These are phyloP conservation scores for Sanghuangporus weigelae DNA, from an alignment of 1,284 basidiomycete species.

Conservation along the genomic window DNA sequence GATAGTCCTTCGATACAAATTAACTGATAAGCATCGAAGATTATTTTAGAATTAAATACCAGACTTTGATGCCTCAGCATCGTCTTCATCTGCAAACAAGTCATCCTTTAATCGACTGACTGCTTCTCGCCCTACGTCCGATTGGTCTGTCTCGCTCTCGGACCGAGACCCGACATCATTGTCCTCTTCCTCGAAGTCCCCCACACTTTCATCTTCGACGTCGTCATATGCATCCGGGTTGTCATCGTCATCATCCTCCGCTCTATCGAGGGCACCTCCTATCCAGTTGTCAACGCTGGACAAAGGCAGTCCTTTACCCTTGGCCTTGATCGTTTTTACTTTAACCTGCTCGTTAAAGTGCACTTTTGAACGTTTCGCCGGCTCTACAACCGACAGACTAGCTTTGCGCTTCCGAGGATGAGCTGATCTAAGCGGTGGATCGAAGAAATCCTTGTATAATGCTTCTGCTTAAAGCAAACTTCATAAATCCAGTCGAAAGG, in stretches of 20 bases:
- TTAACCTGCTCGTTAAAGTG: slow-evolving; percentile 79
- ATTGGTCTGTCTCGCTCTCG: slow-evolving; percentile 20
- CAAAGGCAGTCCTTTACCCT: slow-evolving; percentile 54
- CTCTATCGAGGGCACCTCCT: slow-evolving; percentile 33
- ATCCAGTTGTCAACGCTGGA: slow-evolving; percentile 29
- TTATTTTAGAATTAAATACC: slow-evolving; percentile 28
- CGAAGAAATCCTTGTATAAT: slow-evolving; percentile 73
- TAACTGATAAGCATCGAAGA: background rate
- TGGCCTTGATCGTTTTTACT: slow-evolving; percentile 71
- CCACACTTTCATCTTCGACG: background rate
- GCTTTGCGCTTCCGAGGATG: slow-evolving; percentile 23
- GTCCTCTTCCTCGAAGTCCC: slow-evolving; percentile 19
- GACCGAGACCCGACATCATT: slow-evolving; percentile 22
- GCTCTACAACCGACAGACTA: background rate
- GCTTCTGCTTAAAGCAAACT: slow-evolving; percentile 37
- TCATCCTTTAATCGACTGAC: slow-evolving; percentile 63
- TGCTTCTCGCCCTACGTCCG: slow-evolving; percentile 31
- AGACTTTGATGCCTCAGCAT: slow-evolving; percentile 28
- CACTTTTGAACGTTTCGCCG: slow-evolving; percentile 39
- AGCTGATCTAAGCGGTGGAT: slow-evolving; percentile 37
- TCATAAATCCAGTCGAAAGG: background rate
- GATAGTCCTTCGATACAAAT: slow-evolving; percentile 35
- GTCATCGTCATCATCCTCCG: slow-evolving; percentile 31
- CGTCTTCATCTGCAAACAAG: slow-evolving; percentile 59
- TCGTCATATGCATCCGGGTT: slow-evolving; percentile 22